phyloP scores from a whole-genome alignment of 192 early-diverging fungal genomes.

The Backusella westeae region DNA sequence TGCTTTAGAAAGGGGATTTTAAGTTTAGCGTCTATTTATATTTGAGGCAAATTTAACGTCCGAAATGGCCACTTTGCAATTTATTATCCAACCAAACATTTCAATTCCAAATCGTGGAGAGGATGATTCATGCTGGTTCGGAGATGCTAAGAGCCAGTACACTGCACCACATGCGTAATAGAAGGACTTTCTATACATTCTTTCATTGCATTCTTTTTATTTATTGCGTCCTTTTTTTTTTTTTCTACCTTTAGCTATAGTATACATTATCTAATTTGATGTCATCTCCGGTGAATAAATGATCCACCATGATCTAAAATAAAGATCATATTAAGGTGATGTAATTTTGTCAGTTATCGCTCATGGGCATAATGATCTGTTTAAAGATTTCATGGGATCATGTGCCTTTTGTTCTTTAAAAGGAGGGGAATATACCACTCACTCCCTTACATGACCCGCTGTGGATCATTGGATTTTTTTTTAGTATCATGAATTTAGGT shows the following conservation, averaged over 20 bases:
- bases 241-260: not conserved
- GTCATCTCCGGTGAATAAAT: not conserved
- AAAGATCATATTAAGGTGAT: not conserved
- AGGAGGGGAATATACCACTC: too few relatives aligned
- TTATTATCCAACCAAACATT: constrained; percentile 1
- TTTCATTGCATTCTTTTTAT: not conserved
- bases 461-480: too few relatives aligned
- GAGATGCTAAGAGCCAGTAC: not conserved
- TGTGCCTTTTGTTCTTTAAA: too few relatives aligned
- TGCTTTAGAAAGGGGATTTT: not conserved
- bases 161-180: not conserved
- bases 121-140: not conserved
- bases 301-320: not conserved
- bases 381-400: too few relatives aligned
- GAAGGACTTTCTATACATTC: too few relatives aligned
- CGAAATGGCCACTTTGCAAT: not conserved
- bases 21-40: constrained; percentile 2
- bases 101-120: not conserved
- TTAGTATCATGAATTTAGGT: not conserved
- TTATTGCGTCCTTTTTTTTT: not conserved
- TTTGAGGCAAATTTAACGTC: not conserved
- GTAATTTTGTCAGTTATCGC: not conserved
- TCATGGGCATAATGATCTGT: too few relatives aligned
- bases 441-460: too few relatives aligned
- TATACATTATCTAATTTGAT: not conserved